phyloP scores from a whole-genome alignment of 306 rosid species.

The Trifolium fragiferum region DNA sequence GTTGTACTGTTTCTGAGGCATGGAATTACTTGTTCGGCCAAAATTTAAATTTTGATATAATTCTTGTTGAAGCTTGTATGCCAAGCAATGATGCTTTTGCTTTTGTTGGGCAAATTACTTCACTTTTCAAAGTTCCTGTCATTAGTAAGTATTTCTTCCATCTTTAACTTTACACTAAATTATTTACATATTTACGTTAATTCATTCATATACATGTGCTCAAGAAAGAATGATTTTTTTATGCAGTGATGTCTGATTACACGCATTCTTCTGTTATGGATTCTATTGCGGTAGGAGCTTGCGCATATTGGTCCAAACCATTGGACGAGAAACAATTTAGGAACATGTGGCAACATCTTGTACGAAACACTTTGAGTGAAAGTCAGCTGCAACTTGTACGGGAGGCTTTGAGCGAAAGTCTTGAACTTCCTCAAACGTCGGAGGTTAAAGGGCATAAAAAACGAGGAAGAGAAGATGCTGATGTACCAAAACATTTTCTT shows the following conservation, averaged over 20 bases:
- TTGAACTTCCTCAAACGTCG: slow-evolving; percentile 20
- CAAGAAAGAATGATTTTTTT: too few species aligned
- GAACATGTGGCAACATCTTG: slow-evolving; percentile 41
- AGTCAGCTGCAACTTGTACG: slow-evolving; percentile 33
- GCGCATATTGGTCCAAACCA: slow-evolving; percentile 65
- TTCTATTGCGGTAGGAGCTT: slow-evolving; percentile 57
- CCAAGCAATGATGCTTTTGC: too few species aligned
- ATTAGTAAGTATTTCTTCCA: too few species aligned
- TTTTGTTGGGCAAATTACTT: too few species aligned
- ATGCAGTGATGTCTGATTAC: slow-evolving; percentile 38
- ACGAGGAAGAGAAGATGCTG: slow-evolving; percentile 51
- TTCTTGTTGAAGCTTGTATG: too few species aligned
- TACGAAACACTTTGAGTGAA: slow-evolving; percentile 47
- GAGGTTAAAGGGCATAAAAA: slow-evolving; percentile 46
- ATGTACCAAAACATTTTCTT: slow-evolving; percentile 41
- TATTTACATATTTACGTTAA: too few species aligned
- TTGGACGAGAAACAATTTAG: slow-evolving; percentile 53
- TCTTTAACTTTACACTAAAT: too few species aligned
- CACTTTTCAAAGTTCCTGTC: too few species aligned
- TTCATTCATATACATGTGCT: background rate
- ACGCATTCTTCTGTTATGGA: slow-evolving; percentile 45
- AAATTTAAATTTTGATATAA: too few species aligned
- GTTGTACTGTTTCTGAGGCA: too few species aligned
- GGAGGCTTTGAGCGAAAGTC: too few species aligned
- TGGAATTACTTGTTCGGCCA: too few species aligned